Base-by-base conservation (phyloP, 2,329 filamentous ascomycete genomes). In the Penicillium sp. region DNA sequence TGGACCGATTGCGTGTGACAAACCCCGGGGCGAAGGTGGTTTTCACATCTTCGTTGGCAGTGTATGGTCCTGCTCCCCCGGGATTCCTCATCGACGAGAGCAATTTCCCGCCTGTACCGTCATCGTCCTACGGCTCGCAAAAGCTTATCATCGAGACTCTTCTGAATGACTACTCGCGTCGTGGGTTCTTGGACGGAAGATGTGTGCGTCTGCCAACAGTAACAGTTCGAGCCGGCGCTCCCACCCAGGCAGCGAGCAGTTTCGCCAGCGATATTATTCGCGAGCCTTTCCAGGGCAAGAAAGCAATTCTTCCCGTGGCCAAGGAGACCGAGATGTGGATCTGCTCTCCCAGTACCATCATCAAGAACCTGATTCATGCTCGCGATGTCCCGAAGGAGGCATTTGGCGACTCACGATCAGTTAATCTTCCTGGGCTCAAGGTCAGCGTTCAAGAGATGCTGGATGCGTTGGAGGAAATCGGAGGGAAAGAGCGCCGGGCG, bases 371-470 rank as follows among this genome's bases (percentile, higher is more conserved):
- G 32, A 56, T 76, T 17, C 69, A 73, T 50, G 72, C 73, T 4
- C 63, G 72, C 35, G 65, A 67, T 12, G 56, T 79, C 14, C 66
- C 70, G 2, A 65, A 59, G 20, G 73, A 75, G 48, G 67, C 64
- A 16, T 72, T 77, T 60, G 70, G 74, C 32, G 70, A 70, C 38
- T 67, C 74, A 26, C 68, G 74, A 38, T 69, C 76, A 1, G 61
- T 74, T 9, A 71, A 74, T 56, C 54, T 79, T 31, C 76, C 76
- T 0, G 76, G 76, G 44, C 55, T 77, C 39, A 69, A 72, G 29
- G 72, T 76, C 3, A 76, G 69, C 22, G 66, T 77, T n/a, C 72
- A 78, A 58, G 72, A 80, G 52, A 70, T 80, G 63, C 66, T 79
- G 63, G 75, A 79, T 54, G 75, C 73, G 16, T 55, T 81, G 48